Evolutionary conservation across 169 alveolate genomes (phyloP).

Genomic region (Plasmodium vinckei): DNA sequence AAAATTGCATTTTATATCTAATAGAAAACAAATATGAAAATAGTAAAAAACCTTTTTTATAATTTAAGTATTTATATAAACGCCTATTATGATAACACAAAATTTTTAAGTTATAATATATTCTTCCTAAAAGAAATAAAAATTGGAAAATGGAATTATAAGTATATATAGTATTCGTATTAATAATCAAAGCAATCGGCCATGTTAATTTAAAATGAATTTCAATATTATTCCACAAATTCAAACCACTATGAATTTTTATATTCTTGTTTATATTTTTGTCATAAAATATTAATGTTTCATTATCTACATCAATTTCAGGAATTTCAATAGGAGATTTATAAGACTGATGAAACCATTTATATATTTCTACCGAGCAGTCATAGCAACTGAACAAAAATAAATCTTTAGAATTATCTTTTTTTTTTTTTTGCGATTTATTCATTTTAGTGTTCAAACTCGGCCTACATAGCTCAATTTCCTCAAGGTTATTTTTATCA

Average conservation of each 20-base stretch:
- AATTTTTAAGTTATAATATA: conserved; percentile 73
- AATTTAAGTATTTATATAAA: conserved; percentile 58
- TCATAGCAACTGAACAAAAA: conserved; percentile 68
- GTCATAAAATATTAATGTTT: conserved; percentile 77
- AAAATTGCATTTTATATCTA: conserved; percentile 76
- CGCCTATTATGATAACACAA: conserved; percentile 75
- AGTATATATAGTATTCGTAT: conserved; percentile 71
- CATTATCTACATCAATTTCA: conserved; percentile 74
- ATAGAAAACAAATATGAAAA: conserved; percentile 74
- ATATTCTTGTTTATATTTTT: conserved; percentile 72
- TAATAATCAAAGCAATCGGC: conserved; percentile 76
- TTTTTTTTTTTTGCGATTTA: neutral
- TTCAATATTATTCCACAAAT: conserved; percentile 74
- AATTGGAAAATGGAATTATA: conserved; percentile 76
- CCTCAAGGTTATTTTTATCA: neutral
- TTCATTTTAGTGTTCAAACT: neutral
- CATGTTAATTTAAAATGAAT: conserved; percentile 72
- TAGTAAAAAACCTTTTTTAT: conserved; percentile 40
- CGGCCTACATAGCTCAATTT: neutral
- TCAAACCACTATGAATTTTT: conserved; percentile 75
- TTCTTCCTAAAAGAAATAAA: conserved; percentile 68
- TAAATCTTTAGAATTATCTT: conserved; percentile 18
- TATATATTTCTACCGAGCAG: conserved; percentile 73
- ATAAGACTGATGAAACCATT: conserved; percentile 77
- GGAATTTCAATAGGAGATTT: conserved; percentile 76